Evolutionary conservation across 495 filamentous ascomycete genomes (phyloP), one percentile per base, ranked within the genome.

Genomic region (Parathielavia hyrcaniae): DNA sequence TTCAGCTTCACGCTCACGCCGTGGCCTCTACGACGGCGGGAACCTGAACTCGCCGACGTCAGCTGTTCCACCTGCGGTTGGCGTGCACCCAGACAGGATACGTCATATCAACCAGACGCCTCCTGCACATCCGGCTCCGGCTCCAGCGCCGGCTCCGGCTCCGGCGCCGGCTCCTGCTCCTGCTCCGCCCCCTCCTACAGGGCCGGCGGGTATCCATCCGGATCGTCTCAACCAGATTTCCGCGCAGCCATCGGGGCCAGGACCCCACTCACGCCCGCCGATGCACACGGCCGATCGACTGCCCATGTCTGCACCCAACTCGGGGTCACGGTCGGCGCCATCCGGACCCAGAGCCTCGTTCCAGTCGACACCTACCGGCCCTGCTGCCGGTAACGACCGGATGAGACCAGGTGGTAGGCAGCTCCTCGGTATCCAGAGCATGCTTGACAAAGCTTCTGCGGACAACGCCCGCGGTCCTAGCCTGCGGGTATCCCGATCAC

Each of bases 391-490:
- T 22, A 69, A 67, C 26, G 79, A 82, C 40, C 71, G 79, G 38
- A 69, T 74, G 46, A 68, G 74, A 22, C 64, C 71, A n/a, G 69
- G 76, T 6, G 64, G 66, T 55, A 62, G 80, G 53, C 77, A 80
- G 55, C 62, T 83, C 14, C 69, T 72, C 1, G 75, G 76, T 26
- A 81, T 83, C 17, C 79, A 81, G 54, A 78, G 63, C 49, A 80
- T 73, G 49, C 71, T 82, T 3, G 73, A 77, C 60, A 73, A 75
- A 61, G 69, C 67, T 9, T 68, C 65, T 46, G 70, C 67, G 19
- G 66, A 67, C 38, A 69, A 59, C 46, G 32, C 72, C 53, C 61
- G 67, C 61, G 57, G 65, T 14, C 67, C 66, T 4, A 61, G 60
- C 26, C 66, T 64, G 26, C 74, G 77, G 6, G 63, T 68, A n/a